A percentile compares a stretch with the other conserved stretches of the same genome.
phyloP scores from a whole-genome alignment of 1,284 basidiomycete species.

The Boletus semigastroideus region DNA sequence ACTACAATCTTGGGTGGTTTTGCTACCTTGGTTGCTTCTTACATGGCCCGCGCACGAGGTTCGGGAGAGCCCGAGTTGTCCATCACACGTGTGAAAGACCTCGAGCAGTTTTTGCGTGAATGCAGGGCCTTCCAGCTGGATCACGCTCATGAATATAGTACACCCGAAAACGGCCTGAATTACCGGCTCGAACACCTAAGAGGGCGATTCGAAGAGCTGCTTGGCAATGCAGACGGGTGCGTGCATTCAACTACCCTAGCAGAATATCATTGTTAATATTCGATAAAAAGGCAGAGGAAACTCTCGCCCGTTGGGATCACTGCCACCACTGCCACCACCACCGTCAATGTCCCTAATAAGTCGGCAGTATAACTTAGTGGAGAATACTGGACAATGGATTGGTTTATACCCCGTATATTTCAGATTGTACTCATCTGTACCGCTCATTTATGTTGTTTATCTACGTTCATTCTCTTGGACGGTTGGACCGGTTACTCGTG shows the following conservation, averaged over 20 bases:
- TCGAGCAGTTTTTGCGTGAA: conserved; percentile 65
- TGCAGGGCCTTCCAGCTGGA: conserved; percentile 57
- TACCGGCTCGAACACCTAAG: conserved; percentile 27
- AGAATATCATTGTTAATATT: background rate
- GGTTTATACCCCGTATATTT: conserved; percentile 27
- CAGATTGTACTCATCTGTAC: background rate
- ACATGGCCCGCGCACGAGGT: conserved; percentile 65
- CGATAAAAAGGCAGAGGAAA: conserved; percentile 20
- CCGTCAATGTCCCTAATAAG: conserved; percentile 37
- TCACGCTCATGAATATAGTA: conserved; percentile 41
- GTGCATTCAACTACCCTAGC: background rate
- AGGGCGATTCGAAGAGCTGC: conserved; percentile 37
- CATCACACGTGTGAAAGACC: conserved; percentile 49
- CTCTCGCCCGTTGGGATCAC: conserved; percentile 18
- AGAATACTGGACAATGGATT: too few relatives aligned
- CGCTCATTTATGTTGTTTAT: background rate
- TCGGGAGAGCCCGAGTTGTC: conserved; percentile 66
- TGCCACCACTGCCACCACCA: conserved; percentile 12
- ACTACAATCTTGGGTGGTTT: conserved; percentile 45
- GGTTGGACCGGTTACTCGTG: too few relatives aligned
- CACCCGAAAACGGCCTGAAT: conserved; percentile 9
- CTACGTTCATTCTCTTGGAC: background rate
- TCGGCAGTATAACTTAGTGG: conserved; percentile 9
- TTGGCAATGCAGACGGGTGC: conserved; percentile 36
- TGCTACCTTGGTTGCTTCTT: conserved; percentile 65